A percentile compares a stretch with the other conserved stretches of the same genome.
phyloP scores from a whole-genome alignment of 2,329 filamentous ascomycete genomes.

The Biscogniauxia marginata region DNA sequence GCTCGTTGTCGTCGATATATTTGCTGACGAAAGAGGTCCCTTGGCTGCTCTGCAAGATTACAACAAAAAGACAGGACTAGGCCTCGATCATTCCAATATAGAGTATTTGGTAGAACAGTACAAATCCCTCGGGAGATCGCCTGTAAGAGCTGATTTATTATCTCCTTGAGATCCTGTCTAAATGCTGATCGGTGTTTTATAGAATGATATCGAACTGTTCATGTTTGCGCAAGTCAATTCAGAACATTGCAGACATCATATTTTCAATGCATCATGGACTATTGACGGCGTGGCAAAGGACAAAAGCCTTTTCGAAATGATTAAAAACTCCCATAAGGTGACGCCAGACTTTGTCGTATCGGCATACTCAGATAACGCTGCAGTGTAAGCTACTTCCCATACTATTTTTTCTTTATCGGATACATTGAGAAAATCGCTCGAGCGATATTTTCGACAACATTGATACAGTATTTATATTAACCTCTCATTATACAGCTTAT shows the following conservation, averaged over 20 bases:
- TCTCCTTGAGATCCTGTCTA: slow-evolving; percentile 10
- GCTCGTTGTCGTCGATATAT: slow-evolving; percentile 74
- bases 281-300: slow-evolving; percentile 83
- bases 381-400: slow-evolving; percentile 51
- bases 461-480: not conserved
- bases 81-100: slow-evolving; percentile 84
- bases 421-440: too few species aligned
- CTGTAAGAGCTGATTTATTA: slow-evolving; percentile 45
- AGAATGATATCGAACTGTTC: slow-evolving; percentile 92
- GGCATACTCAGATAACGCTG: slow-evolving; percentile 96
- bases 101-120: slow-evolving; percentile 90
- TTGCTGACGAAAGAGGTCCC: slow-evolving; percentile 62
- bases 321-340: slow-evolving; percentile 87
- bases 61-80: slow-evolving; percentile 80
- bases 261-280: slow-evolving; percentile 93
- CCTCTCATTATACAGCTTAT: slow-evolving; percentile 37
- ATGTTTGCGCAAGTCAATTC: slow-evolving; percentile 99
- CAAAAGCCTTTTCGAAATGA: slow-evolving; percentile 90
- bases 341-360: slow-evolving; percentile 83
- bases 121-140: slow-evolving; percentile 57
- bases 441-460: not conserved
- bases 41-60: slow-evolving; percentile 74
- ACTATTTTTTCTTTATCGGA: too few species aligned
- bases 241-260: slow-evolving; percentile 61
- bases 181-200: slow-evolving; percentile 30